phyloP scores from a whole-genome alignment of 768 basidiomycete genomes.

The Kwoniella dejecticola region DNA sequence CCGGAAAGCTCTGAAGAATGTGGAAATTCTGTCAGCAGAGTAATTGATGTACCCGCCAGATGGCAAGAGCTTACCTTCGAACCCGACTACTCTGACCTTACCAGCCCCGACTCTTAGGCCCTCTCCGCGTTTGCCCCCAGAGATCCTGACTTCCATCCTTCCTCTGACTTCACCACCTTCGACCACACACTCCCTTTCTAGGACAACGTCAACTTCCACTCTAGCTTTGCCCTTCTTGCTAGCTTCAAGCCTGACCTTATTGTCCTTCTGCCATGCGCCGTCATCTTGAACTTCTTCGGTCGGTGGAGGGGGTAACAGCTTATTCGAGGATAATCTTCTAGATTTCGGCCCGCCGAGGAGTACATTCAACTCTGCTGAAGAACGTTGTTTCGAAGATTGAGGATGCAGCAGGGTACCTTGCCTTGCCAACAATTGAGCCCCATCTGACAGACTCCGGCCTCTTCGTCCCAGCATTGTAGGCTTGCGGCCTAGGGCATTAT shows the following conservation, averaged over 20 bases:
- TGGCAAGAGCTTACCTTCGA: constrained; percentile 65
- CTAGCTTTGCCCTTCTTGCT: constrained; percentile 61
- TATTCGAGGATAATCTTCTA: constrained; percentile 35
- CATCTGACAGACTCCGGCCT: constrained; percentile 45
- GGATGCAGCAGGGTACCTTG: constrained; percentile 54
- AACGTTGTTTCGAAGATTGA: constrained; percentile 42
- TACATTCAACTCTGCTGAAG: constrained; percentile 50
- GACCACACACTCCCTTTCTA: constrained; percentile 73
- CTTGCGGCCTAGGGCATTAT: neutral
- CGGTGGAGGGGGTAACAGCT: constrained; percentile 46
- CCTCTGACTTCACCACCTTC: constrained; percentile 78
- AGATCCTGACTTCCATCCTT: constrained; percentile 67
- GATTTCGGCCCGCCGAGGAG: constrained; percentile 44
- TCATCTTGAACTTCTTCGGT: constrained; percentile 24
- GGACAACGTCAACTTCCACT: constrained; percentile 77
- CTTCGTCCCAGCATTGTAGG: constrained; percentile 28
- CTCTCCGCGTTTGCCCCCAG: constrained; percentile 62
- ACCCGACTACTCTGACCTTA: constrained; percentile 80
- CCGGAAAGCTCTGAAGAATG: constrained; percentile 20
- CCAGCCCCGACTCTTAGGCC: constrained; percentile 68
- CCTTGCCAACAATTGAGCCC: constrained; percentile 45
- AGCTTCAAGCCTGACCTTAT: constrained; percentile 65
- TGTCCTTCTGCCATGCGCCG: constrained; percentile 28
- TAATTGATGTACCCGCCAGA: neutral
- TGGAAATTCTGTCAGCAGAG: neutral